A percentile compares a stretch with the other conserved stretches of the same genome.
Evolutionary conservation across 2,329 filamentous ascomycete species (phyloP).

Genomic region (Ophiostoma montium): DNA sequence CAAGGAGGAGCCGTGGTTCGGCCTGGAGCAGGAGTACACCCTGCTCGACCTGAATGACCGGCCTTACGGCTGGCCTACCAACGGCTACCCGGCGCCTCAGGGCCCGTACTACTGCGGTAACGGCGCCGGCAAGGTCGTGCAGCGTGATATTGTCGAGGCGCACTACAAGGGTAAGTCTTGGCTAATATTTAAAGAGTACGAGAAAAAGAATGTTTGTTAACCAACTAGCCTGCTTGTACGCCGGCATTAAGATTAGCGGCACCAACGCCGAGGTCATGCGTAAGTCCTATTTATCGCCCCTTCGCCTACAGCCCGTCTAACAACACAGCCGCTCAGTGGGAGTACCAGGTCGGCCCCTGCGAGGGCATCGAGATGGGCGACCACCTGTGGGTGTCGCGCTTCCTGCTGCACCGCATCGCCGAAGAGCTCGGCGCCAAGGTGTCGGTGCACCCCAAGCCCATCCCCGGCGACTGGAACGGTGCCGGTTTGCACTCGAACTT

Average conservation of each 20-base stretch:
- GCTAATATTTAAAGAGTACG: too few relatives aligned
- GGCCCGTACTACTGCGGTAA: constrained; percentile 98
- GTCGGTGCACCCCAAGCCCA: constrained; percentile 89
- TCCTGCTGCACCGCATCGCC: constrained; percentile 62
- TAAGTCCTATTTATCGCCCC: constrained; percentile 5
- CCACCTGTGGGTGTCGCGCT: constrained; percentile 87
- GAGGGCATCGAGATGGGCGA: constrained; percentile 53
- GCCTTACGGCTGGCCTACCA: constrained; percentile 83
- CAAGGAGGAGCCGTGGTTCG: constrained; percentile 85
- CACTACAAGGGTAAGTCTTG: constrained; percentile 37
- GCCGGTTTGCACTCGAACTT: constrained; percentile 66
- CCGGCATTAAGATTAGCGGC: constrained; percentile 85
- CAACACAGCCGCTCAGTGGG: constrained; percentile 13
- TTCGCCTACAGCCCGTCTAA: not conserved
- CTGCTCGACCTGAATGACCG: constrained; percentile 73
- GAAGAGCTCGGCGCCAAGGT: constrained; percentile 97
- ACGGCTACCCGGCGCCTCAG: constrained; percentile 82
- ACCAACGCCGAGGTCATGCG: constrained; percentile 97
- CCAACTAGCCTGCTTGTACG: constrained; percentile 51
- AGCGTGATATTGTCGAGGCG: constrained; percentile 93
- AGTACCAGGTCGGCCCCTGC: constrained; percentile 16
- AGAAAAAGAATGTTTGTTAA: too few relatives aligned
- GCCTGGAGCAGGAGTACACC: constrained; percentile 95
- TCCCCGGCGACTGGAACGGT: constrained; percentile 91
- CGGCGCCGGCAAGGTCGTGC: constrained; percentile 90